Evolutionary conservation across 805 yeast species (phyloP), one percentile per base, ranked within the genome.

Genomic region (Vanderwaltozyma yarrowii): DNA sequence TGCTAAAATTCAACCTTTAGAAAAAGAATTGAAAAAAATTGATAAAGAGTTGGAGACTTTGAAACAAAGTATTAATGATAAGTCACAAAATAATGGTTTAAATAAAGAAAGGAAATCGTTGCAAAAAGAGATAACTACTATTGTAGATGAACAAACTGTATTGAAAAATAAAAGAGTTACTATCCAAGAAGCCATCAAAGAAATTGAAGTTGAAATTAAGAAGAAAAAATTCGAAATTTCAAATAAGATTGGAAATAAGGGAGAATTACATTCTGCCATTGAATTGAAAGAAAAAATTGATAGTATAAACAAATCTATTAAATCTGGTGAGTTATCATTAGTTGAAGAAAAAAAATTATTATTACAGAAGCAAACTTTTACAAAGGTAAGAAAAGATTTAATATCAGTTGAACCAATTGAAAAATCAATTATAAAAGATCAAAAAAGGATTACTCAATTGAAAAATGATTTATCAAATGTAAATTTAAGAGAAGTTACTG

Each of bases 311-410:
- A 70, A 69, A 29, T 69, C 72, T 49, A 77, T 89, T 44, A 82
- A 80, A 39, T 64, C 80, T 33, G 96, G 96, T 43, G 61, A 70
- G 31, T 69, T 89, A 58, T 74, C 83, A 52, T 74, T 89, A 55
- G 96, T 86, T 36, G 95, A 88, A 44, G 97, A 89, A 70, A 79
- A 84, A 68, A 74, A 77, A 56, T 64, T 70, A 45, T 76, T 88
- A 47, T 81, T 81, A 65, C 95, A 88, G 64, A 81, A 84, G 70
- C 70, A 84, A 30, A 60, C 76, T 34, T 72, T 89, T 60, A 76
- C 87, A 64, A 84, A 82, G 64, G 65, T 80, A 56, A 75, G 77
- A 54, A 80, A 80, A 61, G 86, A 79, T 58, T 83, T 84, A 57
- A 76, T 74, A 34, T 70, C 73, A 32, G 67, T 87, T 49, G 85